Base-by-base conservation (phyloP, 495 filamentous ascomycete species). In the Talaromyces stipitatus region DNA sequence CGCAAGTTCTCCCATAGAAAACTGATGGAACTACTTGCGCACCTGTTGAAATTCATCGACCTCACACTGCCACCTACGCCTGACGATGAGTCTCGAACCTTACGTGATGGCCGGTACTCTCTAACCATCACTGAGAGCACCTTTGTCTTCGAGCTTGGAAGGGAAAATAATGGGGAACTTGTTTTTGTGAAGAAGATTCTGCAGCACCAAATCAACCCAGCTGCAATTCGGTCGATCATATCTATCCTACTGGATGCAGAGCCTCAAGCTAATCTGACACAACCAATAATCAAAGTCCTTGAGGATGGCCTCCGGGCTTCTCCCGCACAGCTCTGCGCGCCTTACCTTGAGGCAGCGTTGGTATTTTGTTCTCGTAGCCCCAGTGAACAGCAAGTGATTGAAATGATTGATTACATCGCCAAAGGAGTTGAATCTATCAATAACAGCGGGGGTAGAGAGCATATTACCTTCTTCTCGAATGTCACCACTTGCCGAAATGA, bases 391-490 rank as follows among this genome's bases (percentile, higher is more conserved):
- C 63, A 72, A 20, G 70, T 81, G 27, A 58, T 69, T 27, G 64
- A 68, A 7, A 61, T 85, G 55, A 75, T 85, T 18, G 62, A 66
- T 36, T 75, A 71, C 53, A 77, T 84, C 56, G 73, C 82, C 16
- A 71, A 74, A 46, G 80, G 81, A 20, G 73, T 87, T 12, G 72
- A 80, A 2, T 77, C 80, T 18, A 83, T 85, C 59, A 77, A 77
- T 26, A 71, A 69, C 24, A 72, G 71, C 53, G 85, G 82, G 16
- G 82, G 84, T 4, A 66, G 65, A 56, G 83, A 85, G 55, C 82
- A 86, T 64, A 66, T 85, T 10, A 65, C 72, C 1, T 86, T 87
- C 62, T 86, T 86, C 69, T 69, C 66, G 12, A 64, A 69, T 20
- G 58, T 83, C 23, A 66, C 76, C 47, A 46, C 64, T 7, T 43